Percentiles rank a stretch among this genome's conserved stretches.
These are phyloP conservation scores for Pseudozyma hubeiensis DNA, from an alignment of 1,284 basidiomycete genomes.

Conservation along the genomic window DNA sequence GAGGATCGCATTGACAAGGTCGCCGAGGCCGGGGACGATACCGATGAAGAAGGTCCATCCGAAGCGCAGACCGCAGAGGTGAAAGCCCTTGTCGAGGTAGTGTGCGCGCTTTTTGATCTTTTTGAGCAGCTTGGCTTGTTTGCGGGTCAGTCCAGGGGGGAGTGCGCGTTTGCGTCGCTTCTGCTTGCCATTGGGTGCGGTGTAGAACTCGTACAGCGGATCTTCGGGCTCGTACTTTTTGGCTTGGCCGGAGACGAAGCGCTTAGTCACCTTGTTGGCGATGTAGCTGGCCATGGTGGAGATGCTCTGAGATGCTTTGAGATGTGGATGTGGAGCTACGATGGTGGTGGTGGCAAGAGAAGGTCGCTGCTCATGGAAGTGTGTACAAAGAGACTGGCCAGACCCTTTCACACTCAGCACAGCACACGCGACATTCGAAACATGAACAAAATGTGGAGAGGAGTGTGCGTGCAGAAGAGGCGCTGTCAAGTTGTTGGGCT, in stretches of 20 bases:
- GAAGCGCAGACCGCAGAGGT: constrained; percentile 83
- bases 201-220: constrained; percentile 82
- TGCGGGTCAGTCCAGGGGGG: constrained; percentile 81
- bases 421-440: no score
- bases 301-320: background rate
- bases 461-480: no score
- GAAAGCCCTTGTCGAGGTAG: constrained; percentile 90
- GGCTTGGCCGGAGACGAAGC: constrained; percentile 47
- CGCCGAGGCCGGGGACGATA: constrained; percentile 80
- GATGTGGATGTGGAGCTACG: background rate
- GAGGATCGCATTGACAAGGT: constrained; percentile 75
- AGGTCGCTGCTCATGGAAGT: no score
- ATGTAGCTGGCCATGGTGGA: constrained; percentile 49
- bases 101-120: constrained; percentile 77
- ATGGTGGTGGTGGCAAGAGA: background rate
- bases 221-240: constrained; percentile 71
- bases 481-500: no score
- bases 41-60: constrained; percentile 78
- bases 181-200: constrained; percentile 76
- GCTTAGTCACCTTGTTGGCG: constrained; percentile 53
- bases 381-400: no score
- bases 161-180: constrained; percentile 77
- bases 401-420: no score
- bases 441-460: no score
- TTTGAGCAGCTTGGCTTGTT: constrained; percentile 78